Evolutionary conservation across 345 rosid genomes (phyloP).

Genomic region (Camelina hispida): DNA sequence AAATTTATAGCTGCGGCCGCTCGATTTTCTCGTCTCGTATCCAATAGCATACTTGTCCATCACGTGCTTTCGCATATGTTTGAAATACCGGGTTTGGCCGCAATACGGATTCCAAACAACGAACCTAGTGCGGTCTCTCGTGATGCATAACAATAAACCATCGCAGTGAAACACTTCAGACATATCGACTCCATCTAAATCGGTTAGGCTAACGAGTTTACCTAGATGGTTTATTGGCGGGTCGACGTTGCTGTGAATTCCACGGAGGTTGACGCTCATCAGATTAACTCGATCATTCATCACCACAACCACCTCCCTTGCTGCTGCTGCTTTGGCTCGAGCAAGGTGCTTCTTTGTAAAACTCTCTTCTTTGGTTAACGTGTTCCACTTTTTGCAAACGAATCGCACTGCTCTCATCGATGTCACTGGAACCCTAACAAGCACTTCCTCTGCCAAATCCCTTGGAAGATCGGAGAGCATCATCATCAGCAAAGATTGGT

Average conservation of each 20-base stretch:
- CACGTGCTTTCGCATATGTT: too few species aligned
- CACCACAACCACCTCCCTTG: neutral
- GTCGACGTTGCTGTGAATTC: neutral
- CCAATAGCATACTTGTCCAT: slow-evolving; percentile 6
- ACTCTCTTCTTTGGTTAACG: neutral
- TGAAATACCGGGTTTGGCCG: neutral
- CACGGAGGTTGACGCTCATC: neutral
- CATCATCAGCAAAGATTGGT: neutral
- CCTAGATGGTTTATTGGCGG: neutral
- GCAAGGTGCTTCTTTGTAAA: neutral
- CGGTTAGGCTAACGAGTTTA: neutral
- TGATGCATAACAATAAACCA: neutral
- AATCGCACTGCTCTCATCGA: neutral
- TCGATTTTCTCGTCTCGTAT: neutral
- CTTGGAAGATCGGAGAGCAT: slow-evolving; percentile 7
- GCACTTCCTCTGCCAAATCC: neutral
- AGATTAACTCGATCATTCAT: neutral
- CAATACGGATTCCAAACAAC: slow-evolving; percentile 11
- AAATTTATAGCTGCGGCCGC: neutral
- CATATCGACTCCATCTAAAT: neutral
- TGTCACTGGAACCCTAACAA: neutral
- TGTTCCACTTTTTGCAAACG: neutral
- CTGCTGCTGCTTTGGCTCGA: neutral
- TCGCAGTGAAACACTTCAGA: neutral
- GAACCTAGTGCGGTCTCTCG: neutral